These are phyloP conservation scores for Picea abies DNA, from an alignment of 83 land plant genomes.

Conservation along the genomic window DNA sequence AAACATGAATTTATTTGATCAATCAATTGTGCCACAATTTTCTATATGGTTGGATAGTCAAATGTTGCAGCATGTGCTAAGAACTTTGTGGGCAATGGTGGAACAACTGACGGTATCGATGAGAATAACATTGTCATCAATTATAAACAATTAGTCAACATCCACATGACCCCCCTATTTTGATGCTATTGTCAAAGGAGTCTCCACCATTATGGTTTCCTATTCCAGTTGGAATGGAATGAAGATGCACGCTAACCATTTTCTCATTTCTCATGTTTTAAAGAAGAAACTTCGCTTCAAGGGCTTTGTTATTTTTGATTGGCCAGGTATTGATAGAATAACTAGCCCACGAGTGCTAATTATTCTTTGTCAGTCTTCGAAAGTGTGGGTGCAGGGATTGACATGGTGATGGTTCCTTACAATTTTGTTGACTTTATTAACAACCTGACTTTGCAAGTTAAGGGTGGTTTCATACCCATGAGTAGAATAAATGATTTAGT, in stretches of 20 bases:
- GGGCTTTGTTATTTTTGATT: slow-evolving; percentile 78
- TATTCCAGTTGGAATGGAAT: slow-evolving; percentile 68
- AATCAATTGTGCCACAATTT: no score
- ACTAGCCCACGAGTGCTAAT: slow-evolving; percentile 19
- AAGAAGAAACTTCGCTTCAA: slow-evolving; percentile 59
- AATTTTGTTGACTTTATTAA: slow-evolving; percentile 41
- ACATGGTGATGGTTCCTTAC: not conserved
- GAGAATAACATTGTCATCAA: slow-evolving; percentile 11
- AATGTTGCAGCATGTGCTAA: no score
- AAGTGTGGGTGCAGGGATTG: slow-evolving; percentile 14
- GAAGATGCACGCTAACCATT: no score
- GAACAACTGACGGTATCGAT: no score
- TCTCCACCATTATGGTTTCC: slow-evolving; percentile 70
- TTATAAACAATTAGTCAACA: slow-evolving; percentile 34
- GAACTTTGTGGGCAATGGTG: no score
- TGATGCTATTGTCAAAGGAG: slow-evolving; percentile 27
- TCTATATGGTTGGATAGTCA: no score
- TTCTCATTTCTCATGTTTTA: no score
- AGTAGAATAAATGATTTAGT: no score
- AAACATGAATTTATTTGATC: no score
- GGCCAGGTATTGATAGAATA: slow-evolving; percentile 66
- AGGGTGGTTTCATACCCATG: no score
- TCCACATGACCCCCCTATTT: not conserved
- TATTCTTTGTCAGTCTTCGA: slow-evolving; percentile 53
- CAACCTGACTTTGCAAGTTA: slow-evolving; percentile 23